These are phyloP conservation scores for Fusarium brachygibbosum DNA, from an alignment of 2,329 filamentous ascomycete genomes.

Conservation along the genomic window DNA sequence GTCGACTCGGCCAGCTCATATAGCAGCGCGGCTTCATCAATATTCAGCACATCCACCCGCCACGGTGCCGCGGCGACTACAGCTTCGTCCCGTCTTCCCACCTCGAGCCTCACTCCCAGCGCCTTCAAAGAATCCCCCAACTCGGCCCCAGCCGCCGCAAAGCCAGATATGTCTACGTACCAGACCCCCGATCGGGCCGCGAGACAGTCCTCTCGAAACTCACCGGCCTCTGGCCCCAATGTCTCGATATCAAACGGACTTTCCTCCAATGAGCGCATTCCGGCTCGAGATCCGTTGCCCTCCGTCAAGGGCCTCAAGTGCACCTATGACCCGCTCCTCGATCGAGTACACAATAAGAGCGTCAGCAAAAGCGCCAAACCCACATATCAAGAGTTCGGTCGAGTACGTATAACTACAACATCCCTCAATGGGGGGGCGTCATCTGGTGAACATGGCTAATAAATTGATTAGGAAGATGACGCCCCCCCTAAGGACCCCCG, in stretches of 20 bases:
- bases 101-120: constrained; percentile 64
- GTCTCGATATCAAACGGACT: constrained; percentile 54
- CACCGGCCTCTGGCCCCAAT: constrained; percentile 50
- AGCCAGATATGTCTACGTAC: constrained; percentile 68
- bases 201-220: constrained; percentile 47
- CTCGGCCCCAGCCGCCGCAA: constrained; percentile 63
- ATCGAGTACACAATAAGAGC: constrained; percentile 62
- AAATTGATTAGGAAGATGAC: constrained; percentile 79
- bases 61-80: constrained; percentile 56
- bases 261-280: constrained; percentile 59
- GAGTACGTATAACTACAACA: constrained; percentile 71
- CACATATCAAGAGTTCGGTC: constrained; percentile 73
- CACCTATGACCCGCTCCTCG: constrained; percentile 72
- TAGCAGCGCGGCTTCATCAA: constrained; percentile 77
- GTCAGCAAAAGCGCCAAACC: constrained; percentile 71
- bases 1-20: constrained; percentile 80
- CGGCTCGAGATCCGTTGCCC: constrained; percentile 69
- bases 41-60: constrained; percentile 70
- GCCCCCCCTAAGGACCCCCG: constrained; percentile 85
- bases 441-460: constrained; percentile 73
- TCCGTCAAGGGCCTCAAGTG: constrained; percentile 69
- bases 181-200: constrained; percentile 59
- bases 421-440: constrained; percentile 68
- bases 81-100: constrained; percentile 58
- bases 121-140: constrained; percentile 67